A percentile compares a stretch with the other conserved stretches of the same genome.
Conservation (phyloP, 2,329 filamentous ascomycete genomes). For the Scopulariopsis brevicaulis region DNA sequence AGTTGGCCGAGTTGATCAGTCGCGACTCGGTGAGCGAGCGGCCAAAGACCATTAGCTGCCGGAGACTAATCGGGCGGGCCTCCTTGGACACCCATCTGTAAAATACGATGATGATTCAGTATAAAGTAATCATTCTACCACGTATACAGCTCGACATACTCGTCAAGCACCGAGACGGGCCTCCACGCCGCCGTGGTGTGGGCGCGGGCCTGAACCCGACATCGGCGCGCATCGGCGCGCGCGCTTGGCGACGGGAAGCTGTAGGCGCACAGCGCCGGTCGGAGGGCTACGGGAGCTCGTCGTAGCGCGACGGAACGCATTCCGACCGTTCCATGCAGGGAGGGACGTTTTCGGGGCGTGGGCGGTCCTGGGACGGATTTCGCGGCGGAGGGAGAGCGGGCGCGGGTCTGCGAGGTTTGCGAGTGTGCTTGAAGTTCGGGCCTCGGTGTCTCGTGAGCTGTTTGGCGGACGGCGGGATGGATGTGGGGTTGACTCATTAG, state of each 20-base stretch:
- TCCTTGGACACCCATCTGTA: constrained; percentile 84
- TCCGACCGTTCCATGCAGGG: constrained; percentile 2
- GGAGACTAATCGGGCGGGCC: constrained; percentile 87
- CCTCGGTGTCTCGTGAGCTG: not conserved
- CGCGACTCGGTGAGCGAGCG: constrained; percentile 83
- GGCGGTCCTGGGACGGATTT: not conserved
- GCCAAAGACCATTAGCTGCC: constrained; percentile 95
- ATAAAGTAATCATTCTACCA: not conserved
- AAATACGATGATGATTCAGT: constrained; percentile 1
- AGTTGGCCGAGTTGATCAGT: constrained; percentile 90
- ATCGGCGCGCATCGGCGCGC: not conserved
- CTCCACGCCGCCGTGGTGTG: constrained; percentile 36
- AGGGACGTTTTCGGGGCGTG: not conserved
- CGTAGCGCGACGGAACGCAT: constrained; percentile 3
- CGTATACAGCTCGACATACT: constrained; percentile 30
- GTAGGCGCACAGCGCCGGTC: not conserved
- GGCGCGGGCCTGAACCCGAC: not conserved
- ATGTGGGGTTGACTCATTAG: not conserved
- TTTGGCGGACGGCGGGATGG: not conserved
- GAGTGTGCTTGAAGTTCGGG: not conserved
- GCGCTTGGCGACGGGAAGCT: not conserved
- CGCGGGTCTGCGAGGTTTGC: not conserved
- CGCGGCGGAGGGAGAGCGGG: no score
- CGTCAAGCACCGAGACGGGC: constrained; percentile 51
- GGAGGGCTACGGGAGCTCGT: constrained; percentile 1